phyloP scores from a whole-genome alignment of 306 rosid species.

The Glycyrrhiza uralensis region DNA sequence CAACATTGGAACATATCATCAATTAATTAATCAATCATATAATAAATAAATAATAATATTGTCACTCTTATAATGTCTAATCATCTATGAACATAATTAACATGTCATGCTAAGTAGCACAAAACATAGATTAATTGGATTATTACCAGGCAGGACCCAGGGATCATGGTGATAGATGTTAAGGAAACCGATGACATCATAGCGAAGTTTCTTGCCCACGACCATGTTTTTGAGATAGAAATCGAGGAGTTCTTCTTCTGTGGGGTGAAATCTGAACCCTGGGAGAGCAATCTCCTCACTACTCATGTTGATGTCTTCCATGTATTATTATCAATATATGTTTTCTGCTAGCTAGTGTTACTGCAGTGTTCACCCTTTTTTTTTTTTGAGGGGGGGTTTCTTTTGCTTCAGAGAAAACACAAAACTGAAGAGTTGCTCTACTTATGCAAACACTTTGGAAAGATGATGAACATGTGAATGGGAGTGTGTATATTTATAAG shows the following conservation, averaged over 20 bases:
- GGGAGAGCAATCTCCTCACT: slow-evolving; percentile 57
- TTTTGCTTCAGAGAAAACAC: neutral
- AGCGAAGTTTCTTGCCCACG: slow-evolving; percentile 55
- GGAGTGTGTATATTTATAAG: slow-evolving; percentile 27
- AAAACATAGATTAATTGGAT: neutral
- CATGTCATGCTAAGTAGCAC: neutral
- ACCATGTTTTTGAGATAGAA: slow-evolving; percentile 78
- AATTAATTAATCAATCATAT: too few species aligned
- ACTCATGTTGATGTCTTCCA: slow-evolving; percentile 33
- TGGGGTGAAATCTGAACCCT: slow-evolving; percentile 91
- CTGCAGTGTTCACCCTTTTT: neutral
- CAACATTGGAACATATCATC: too few species aligned
- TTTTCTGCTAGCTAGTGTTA: neutral
- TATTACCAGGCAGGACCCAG: slow-evolving; percentile 78
- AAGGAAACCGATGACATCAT: slow-evolving; percentile 69
- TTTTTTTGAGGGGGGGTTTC: neutral
- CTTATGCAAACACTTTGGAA: neutral
- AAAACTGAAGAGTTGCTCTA: neutral
- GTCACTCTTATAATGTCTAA: neutral
- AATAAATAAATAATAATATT: neutral
- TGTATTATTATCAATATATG: slow-evolving; percentile 19
- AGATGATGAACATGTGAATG: slow-evolving; percentile 5
- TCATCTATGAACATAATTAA: neutral
- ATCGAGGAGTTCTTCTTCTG: slow-evolving; percentile 90
- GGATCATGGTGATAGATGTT: slow-evolving; percentile 89